Evolutionary conservation across 2,329 filamentous ascomycete species (phyloP).

Genomic region (Pseudocercospora pini-densiflorae): DNA sequence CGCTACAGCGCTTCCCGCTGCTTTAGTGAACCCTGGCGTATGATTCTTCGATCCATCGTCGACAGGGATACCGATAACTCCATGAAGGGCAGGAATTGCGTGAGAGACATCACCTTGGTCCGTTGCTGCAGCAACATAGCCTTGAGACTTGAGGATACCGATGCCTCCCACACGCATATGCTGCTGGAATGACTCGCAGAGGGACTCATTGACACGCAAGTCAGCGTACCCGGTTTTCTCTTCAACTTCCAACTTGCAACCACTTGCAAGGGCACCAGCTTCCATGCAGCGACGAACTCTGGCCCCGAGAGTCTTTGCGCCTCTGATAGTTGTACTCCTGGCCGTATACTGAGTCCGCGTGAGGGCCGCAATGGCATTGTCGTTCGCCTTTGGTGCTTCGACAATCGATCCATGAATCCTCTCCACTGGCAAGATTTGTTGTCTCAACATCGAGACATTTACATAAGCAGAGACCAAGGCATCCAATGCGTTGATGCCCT

Average conservation of each 20-base stretch:
- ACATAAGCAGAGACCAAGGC: conserved; percentile 16
- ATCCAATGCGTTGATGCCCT: conserved; percentile 19
- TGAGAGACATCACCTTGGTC: conserved; percentile 17
- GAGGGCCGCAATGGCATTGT: conserved; percentile 14
- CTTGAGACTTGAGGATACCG: conserved; percentile 11
- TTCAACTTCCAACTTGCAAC: conserved; percentile 16
- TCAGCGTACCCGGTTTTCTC: conserved; percentile 12
- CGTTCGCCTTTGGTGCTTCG: conserved; percentile 4
- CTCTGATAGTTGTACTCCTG: conserved; percentile 16
- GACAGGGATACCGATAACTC: conserved; percentile 9
- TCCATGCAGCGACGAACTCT: conserved; percentile 15
- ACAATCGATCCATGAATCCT: conserved; percentile 17
- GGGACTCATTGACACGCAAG: conserved; percentile 11
- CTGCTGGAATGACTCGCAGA: conserved; percentile 15
- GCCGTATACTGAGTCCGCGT: conserved; percentile 14
- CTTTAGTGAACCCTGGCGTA: conserved; percentile 10
- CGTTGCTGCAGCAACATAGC: conserved; percentile 13
- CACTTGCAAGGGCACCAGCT: conserved; percentile 18
- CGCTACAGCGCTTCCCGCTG: conserved; percentile 10
- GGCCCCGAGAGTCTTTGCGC: conserved; percentile 7
- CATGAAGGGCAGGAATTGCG: conserved; percentile 14
- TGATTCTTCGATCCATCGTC: conserved; percentile 14
- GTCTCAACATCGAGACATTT: conserved; percentile 12
- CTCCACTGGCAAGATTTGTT: conserved; percentile 16
- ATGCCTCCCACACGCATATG: conserved; percentile 12